Base-by-base conservation (phyloP, 2,329 filamentous ascomycete species). In the Aureobasidium sp. region DNA sequence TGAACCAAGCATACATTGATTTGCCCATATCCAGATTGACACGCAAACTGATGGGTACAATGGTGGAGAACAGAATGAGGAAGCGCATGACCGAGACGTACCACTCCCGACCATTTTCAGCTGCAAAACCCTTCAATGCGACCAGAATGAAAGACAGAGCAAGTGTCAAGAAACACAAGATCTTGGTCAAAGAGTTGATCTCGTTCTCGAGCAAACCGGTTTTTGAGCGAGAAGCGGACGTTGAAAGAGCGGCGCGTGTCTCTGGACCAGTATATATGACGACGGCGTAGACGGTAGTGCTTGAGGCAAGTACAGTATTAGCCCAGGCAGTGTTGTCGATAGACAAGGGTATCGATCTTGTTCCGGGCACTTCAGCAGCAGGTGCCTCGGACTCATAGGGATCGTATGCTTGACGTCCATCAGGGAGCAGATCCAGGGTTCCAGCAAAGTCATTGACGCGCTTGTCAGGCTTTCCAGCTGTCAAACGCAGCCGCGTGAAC, bases 301-400 rank as follows among this genome's bases (percentile, higher is more conserved):
- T 94, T 1, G 93, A 97, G 1, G 94, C 94, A 63, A 99, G 88
- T 30, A 99, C 89, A 0, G 94, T 99, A 71, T 97, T 99, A 21
- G 93, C 93, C 94, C 95, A 99, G 10, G 95, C 94, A 9, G 94
- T 97, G 71, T 99, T 97, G 75, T 99, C 94, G 65, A 99, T 97
- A 1, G 85, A 90, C 41, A 99, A 79, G 1, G 92, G 86, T 2
- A 87, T 84, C 5, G 88, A 89, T 62, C 57, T 61, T 25, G 61
- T 55, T 11, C 36, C 58, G 13, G 32, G 34, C 3, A 62, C 57
- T 39, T 70, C 63, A 27, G 45, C 60, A 34, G 52, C 34, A 11
- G 50, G 49, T 8, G 49, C 52, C 3, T 57, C 39, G 2, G 48
- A 30, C 16, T 62, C 60, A 60, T 72, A 73, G 7, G 77, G 68